Base-by-base conservation (phyloP, 768 basidiomycete species). In the Sarcodon aspratus region DNA sequence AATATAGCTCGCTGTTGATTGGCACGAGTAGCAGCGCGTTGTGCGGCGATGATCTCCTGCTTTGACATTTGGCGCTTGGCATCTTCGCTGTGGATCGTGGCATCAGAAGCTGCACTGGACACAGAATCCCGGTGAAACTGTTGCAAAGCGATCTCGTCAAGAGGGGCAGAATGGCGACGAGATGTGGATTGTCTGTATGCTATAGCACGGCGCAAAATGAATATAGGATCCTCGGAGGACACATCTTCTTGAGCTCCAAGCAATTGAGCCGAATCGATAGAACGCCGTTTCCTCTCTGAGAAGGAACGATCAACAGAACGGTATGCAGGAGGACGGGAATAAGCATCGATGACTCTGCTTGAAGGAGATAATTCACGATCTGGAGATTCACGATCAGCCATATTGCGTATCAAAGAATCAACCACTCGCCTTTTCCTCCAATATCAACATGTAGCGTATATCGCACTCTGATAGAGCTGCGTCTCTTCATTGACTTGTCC, bases 41-140 rank as follows among this genome's bases (percentile, higher is more conserved):
- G 95, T 6, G 92, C 92, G 10, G 88, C 89, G 49, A 97, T 96
- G 57, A 96, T 85, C 55, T 96, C 92, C 54, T 89, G 87, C 52
- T 66, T 64, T 49, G 58, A 69, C 33, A 62, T 61, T 9, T 51
- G 51, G 18, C 45, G 35, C 45, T 70, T 74, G 1, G 59, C 43
- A n/a, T 72, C 66, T 3, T 74, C 69, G 1, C 51, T 50, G 3
- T 47, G 49, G 2, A 57, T 48, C 3, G 57, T 59, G 7, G 59
- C 55, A 49, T 81, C 80, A 6, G 82, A 75, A 45, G 72, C 68
- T 1, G 82, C 81, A 48, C 69, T 64, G 7, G 73, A 67, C 10
- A 76, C 58, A 0, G 78, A 83, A 52, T 87, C 83, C 15, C 84
- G 77, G 48, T 83, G 80, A 34, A 85, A 58, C 48, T 83, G 76